Evolutionary conservation across 2,329 filamentous ascomycete genomes (phyloP), one percentile per base, ranked within the genome.

Genomic region (Ambrosiella xylebori): DNA sequence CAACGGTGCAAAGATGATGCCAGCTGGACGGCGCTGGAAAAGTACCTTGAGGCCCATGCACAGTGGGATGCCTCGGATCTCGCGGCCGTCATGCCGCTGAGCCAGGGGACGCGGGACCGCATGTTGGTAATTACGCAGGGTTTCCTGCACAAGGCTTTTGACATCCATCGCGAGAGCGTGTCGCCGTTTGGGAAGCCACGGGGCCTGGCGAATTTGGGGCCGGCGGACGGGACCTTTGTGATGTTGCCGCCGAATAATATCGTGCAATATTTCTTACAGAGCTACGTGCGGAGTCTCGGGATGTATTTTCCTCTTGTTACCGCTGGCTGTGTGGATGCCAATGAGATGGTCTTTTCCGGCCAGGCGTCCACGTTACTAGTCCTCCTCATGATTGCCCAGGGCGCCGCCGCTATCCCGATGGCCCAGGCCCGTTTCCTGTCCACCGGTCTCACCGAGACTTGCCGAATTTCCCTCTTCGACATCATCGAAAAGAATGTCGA

Each of bases 331-430:
- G 71, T 86, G 19, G 82, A 86, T 63, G 76, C 81, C 7, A 86
- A 86, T 62, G 79, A 82, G 65, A 74, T 86, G 68, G 76, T 86
- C 65, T 74, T 79, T 63, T 81, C 82, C 64, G 82, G 82, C 64
- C 78, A 81, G 62, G 79, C 81, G 0, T 80, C 82, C 0, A 84
- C 80, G 41, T 68, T 86, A 37, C 71, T 86, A 11, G 76, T 86
- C 0, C 71, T 86, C 19, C 76, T 86, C 66, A 86, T 86, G 82
- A 83, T 86, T 58, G 82, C 83, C 0, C 81, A 85, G 64, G 84
- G 83, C 13, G 82, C 83, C 8, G 79, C 81, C 59, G 75, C 77
- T n/a, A 79, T 84, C 55, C 79, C 81, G 2, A 81, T 78, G 44
- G 72, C 78, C 0, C 82, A 85, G 68, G 82, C 82, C 1, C 73